phyloP scores from a whole-genome alignment of 129 eudicot species.

The Chrysanthemum lavandulifolium region DNA sequence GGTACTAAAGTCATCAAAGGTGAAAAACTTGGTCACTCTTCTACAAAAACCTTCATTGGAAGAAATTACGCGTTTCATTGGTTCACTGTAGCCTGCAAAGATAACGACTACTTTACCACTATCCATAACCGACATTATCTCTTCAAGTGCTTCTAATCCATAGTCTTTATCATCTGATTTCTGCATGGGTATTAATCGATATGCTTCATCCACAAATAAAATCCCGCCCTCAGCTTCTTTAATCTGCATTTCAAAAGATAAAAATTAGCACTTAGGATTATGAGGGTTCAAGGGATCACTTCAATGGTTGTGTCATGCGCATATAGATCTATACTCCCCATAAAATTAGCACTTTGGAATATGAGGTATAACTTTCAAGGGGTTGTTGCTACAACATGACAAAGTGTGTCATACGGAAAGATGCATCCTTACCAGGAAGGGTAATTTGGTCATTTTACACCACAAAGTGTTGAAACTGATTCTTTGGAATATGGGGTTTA shows the following conservation, averaged over 20 bases:
- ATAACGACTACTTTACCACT: slow-evolving; percentile 15
- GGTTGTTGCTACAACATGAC: too few relatives aligned
- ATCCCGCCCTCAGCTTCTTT: slow-evolving; percentile 58
- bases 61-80: slow-evolving; percentile 11
- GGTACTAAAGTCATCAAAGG: slow-evolving; percentile 66
- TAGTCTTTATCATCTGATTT: slow-evolving; percentile 73
- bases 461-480: too few relatives aligned
- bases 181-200: slow-evolving; percentile 73
- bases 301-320: not conserved
- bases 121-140: slow-evolving; percentile 90
- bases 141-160: slow-evolving; percentile 96
- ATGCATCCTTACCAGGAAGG: too few relatives aligned
- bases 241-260: slow-evolving; percentile 23
- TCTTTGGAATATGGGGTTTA: too few relatives aligned
- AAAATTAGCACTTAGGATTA: not conserved
- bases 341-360: not conserved
- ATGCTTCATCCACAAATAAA: slow-evolving; percentile 93
- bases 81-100: slow-evolving; percentile 18
- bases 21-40: slow-evolving; percentile 85
- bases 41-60: slow-evolving; percentile 59
- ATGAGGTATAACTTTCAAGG: too few relatives aligned
- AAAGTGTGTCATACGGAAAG: too few relatives aligned
- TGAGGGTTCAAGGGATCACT: not conserved
- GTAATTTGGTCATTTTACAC: too few relatives aligned
- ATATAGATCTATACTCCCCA: not conserved